Conservation (phyloP, 768 basidiomycete species). For the Xanthoconium stramineum region DNA sequence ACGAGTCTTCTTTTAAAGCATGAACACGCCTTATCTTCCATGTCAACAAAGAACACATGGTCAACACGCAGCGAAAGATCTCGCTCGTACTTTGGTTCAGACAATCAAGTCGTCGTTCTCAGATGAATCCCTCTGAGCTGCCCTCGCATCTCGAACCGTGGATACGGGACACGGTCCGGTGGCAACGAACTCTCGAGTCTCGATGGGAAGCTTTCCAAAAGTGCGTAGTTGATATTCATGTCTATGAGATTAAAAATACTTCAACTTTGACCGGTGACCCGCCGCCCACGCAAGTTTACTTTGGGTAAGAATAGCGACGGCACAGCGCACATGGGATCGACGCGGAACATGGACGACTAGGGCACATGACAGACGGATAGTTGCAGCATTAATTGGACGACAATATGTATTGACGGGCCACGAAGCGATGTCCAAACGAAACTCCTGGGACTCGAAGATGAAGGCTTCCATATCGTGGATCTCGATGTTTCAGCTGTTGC, state of each 20-base stretch:
- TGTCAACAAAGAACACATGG: slow-evolving; percentile 1
- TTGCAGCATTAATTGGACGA: neutral
- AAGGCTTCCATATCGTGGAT: neutral
- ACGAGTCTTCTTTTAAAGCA: slow-evolving; percentile 1
- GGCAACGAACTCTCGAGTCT: neutral
- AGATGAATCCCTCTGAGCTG: neutral
- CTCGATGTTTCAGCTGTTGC: neutral
- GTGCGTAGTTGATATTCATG: neutral
- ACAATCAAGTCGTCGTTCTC: neutral
- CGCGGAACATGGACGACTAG: neutral
- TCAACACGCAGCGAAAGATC: neutral
- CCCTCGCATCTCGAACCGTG: neutral
- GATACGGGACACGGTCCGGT: neutral
- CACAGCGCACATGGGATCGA: slow-evolving; percentile 6
- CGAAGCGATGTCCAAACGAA: neutral
- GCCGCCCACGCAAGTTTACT: neutral
- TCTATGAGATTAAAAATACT: neutral
- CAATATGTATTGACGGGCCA: neutral
- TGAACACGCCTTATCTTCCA: neutral
- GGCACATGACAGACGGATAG: neutral
- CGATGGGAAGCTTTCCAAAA: neutral
- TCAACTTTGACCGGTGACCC: neutral
- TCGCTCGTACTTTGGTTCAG: too few species aligned
- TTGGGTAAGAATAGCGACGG: neutral
- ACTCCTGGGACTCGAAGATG: too few species aligned